Percentiles rank a stretch among this genome's conserved stretches.
Evolutionary conservation across 768 basidiomycete species (phyloP).

Genomic region (Phylloporus sp.): DNA sequence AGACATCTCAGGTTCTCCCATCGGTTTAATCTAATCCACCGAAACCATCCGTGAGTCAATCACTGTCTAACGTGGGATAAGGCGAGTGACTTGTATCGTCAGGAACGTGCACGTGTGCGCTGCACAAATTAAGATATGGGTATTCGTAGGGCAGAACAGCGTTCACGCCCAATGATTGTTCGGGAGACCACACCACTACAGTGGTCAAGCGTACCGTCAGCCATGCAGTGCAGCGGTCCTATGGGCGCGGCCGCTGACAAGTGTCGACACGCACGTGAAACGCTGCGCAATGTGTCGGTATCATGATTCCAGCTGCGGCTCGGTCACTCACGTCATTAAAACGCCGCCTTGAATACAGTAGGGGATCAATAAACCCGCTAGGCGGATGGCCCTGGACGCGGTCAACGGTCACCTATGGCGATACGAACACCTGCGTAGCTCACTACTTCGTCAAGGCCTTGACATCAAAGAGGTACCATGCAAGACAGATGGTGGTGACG

Average conservation of each 20-base stretch:
- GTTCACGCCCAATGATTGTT: slow-evolving; percentile 2
- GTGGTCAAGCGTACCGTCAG: neutral
- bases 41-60: neutral
- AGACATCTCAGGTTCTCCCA: slow-evolving; percentile 1
- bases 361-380: slow-evolving; percentile 5
- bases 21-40: slow-evolving; percentile 9
- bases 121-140: neutral
- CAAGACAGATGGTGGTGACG: slow-evolving; percentile 12
- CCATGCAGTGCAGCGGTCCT: no score
- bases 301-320: neutral
- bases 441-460: slow-evolving; percentile 5
- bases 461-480: slow-evolving; percentile 2
- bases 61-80: neutral
- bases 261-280: slow-evolving; percentile 6
- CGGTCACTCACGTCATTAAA: slow-evolving; percentile 9
- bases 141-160: neutral
- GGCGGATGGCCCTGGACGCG: neutral
- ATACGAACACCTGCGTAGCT: neutral
- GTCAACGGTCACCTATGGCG: neutral
- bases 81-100: slow-evolving; percentile 4
- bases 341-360: slow-evolving; percentile 15
- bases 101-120: slow-evolving; percentile 18
- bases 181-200: slow-evolving; percentile 8
- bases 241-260: slow-evolving; percentile 4
- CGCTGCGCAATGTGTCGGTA: neutral